Evolutionary conservation across 2,329 filamentous ascomycete species (phyloP).

Genomic region (Fusarium sp.): DNA sequence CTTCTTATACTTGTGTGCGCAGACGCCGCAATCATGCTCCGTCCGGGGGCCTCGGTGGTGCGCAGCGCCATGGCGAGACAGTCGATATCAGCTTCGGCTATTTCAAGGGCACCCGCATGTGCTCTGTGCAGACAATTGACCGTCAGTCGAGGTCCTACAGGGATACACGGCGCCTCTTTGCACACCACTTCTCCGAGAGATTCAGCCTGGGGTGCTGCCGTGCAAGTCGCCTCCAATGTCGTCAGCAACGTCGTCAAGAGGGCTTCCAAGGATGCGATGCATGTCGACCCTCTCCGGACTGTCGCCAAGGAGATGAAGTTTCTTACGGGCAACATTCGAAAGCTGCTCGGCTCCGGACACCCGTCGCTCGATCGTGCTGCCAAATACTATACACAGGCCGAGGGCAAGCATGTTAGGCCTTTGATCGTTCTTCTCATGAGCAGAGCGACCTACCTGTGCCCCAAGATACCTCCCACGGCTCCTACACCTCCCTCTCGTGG

Average conservation of each 20-base stretch:
- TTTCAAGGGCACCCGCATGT: constrained; percentile 41
- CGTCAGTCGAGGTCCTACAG: constrained; percentile 48
- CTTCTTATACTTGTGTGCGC: constrained; percentile 11
- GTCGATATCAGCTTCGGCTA: constrained; percentile 31
- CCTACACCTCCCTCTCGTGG: constrained; percentile 54
- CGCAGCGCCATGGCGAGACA: constrained; percentile 50
- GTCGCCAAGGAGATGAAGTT: constrained; percentile 98
- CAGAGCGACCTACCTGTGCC: constrained; percentile 82
- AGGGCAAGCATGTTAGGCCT: constrained; percentile 96
- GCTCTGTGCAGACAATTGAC: constrained; percentile 45
- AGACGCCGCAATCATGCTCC: constrained; percentile 60
- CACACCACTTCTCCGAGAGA: constrained; percentile 57
- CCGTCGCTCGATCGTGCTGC: constrained; percentile 93
- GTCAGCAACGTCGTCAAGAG: constrained; percentile 73
- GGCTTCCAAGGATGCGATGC: constrained; percentile 71
- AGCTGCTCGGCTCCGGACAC: constrained; percentile 92
- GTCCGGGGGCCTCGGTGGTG: constrained; percentile 62
- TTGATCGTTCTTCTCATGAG: constrained; percentile 97
- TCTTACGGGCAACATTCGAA: constrained; percentile 89
- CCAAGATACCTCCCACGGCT: constrained; percentile 61
- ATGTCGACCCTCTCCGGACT: constrained; percentile 85
- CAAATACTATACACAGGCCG: constrained; percentile 97
- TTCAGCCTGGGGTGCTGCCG: constrained; percentile 80
- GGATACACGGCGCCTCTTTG: constrained; percentile 47
- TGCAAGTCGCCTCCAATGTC: constrained; percentile 74